phyloP scores from a whole-genome alignment of 306 rosid species.

The Casuarina equisetifolia region DNA sequence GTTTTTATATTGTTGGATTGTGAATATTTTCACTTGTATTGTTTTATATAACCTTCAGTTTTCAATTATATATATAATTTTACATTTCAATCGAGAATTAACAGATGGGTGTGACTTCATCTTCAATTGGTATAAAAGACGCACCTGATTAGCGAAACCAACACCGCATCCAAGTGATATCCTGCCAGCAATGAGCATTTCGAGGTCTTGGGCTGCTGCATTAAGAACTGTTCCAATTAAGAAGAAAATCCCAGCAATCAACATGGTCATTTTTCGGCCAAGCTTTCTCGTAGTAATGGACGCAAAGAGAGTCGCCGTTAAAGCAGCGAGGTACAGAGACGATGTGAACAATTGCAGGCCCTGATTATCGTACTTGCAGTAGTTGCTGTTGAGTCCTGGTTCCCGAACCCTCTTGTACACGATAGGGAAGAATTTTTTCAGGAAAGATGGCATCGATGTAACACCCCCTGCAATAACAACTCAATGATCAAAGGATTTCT shows the following conservation, averaged over 20 bases:
- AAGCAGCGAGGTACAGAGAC: slow-evolving; percentile 73
- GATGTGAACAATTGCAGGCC: slow-evolving; percentile 74
- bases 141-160: slow-evolving; percentile 76
- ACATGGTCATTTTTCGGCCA: slow-evolving; percentile 64
- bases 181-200: slow-evolving; percentile 60
- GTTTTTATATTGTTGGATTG: no score
- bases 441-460: slow-evolving; percentile 60
- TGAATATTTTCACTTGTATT: no score
- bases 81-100: no score
- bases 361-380: slow-evolving; percentile 79
- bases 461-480: slow-evolving; percentile 60
- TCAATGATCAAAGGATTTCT: not conserved
- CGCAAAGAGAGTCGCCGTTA: slow-evolving; percentile 61
- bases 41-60: no score
- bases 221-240: slow-evolving; percentile 52
- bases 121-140: not conserved
- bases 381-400: slow-evolving; percentile 35
- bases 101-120: no score
- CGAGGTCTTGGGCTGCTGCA: slow-evolving; percentile 39
- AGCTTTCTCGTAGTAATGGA: slow-evolving; percentile 48
- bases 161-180: slow-evolving; percentile 73
- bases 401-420: slow-evolving; percentile 40
- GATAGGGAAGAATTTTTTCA: slow-evolving; percentile 57
- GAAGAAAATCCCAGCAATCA: slow-evolving; percentile 67
- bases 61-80: no score